These are phyloP conservation scores for Fraxinus floribunda DNA, from an alignment of 305 asterid genomes.

Conservation along the genomic window DNA sequence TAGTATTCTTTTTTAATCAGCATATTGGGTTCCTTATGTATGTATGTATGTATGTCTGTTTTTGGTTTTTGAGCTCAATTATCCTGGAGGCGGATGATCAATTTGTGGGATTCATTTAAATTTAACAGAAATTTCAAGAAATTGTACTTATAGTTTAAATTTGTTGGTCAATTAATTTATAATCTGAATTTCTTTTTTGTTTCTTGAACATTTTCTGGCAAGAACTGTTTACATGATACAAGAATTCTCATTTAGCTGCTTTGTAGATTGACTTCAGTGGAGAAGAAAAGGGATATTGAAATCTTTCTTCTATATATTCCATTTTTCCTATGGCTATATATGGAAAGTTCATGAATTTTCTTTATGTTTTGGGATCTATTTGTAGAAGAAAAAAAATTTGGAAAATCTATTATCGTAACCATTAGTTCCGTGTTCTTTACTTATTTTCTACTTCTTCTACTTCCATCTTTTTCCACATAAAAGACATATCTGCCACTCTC, in stretches of 20 bases:
- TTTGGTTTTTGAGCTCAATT: neutral
- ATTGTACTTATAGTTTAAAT: neutral
- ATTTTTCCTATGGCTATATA: constrained; percentile 10
- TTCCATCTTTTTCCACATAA: constrained; percentile 23
- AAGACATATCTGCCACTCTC: constrained; percentile 35
- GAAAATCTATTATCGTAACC: constrained; percentile 38
- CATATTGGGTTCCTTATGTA: constrained; percentile 16
- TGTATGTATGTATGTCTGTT: neutral
- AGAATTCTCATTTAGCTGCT: constrained; percentile 25
- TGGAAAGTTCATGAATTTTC: constrained; percentile 39
- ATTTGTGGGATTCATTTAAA: constrained; percentile 8
- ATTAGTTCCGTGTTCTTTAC: constrained; percentile 57
- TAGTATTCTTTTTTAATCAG: constrained; percentile 28
- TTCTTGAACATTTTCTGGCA: neutral
- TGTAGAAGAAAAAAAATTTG: constrained; percentile 32
- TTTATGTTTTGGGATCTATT: constrained; percentile 38
- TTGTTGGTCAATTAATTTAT: neutral
- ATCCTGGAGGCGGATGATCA: neutral
- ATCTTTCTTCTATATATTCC: constrained; percentile 17
- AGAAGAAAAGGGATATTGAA: constrained; percentile 14
- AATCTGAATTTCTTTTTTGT: neutral
- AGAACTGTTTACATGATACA: neutral
- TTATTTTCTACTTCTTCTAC: constrained; percentile 27
- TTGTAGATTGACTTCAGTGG: constrained; percentile 5
- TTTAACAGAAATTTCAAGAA: constrained; percentile 23